Conservation (phyloP, 2,329 filamentous ascomycete genomes). For the Pestalotiopsis sp. region DNA sequence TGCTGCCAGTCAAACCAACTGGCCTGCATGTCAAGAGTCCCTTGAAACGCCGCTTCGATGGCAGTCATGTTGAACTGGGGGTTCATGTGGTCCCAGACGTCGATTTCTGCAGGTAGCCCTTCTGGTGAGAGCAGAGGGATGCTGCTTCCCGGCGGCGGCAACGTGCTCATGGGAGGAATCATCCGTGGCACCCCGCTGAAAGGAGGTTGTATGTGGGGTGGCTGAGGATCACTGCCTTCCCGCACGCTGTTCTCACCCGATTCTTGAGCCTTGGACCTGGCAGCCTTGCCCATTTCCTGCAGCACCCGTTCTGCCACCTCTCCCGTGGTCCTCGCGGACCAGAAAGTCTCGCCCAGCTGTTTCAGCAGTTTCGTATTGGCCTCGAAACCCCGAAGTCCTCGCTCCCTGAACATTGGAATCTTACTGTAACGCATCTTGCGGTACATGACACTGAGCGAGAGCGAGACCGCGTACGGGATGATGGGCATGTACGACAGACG, state of each 20-base stretch:
- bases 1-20: slow-evolving; percentile 46
- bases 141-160: slow-evolving; percentile 11
- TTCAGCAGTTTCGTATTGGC: slow-evolving; percentile 54
- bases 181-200: neutral
- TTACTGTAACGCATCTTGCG: slow-evolving; percentile 64
- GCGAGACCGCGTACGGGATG: slow-evolving; percentile 60
- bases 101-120: slow-evolving; percentile 47
- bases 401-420: slow-evolving; percentile 56
- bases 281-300: slow-evolving; percentile 56
- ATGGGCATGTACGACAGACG: slow-evolving; percentile 51
- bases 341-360: slow-evolving; percentile 56
- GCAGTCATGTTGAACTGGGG: slow-evolving; percentile 54
- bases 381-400: slow-evolving; percentile 56
- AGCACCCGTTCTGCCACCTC: slow-evolving; percentile 55
- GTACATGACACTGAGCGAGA: slow-evolving; percentile 62
- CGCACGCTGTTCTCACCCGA: slow-evolving; percentile 18
- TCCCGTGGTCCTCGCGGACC: slow-evolving; percentile 55
- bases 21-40: slow-evolving; percentile 53
- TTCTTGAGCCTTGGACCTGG: slow-evolving; percentile 42
- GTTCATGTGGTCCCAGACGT: slow-evolving; percentile 56
- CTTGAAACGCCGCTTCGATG: slow-evolving; percentile 54
- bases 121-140: slow-evolving; percentile 35
- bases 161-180: neutral
- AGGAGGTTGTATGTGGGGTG: slow-evolving; percentile 10
- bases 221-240: slow-evolving; percentile 21